These are phyloP conservation scores for Phytophthora rubi DNA, from an alignment of 352 stramenopile genomes.

Conservation along the genomic window DNA sequence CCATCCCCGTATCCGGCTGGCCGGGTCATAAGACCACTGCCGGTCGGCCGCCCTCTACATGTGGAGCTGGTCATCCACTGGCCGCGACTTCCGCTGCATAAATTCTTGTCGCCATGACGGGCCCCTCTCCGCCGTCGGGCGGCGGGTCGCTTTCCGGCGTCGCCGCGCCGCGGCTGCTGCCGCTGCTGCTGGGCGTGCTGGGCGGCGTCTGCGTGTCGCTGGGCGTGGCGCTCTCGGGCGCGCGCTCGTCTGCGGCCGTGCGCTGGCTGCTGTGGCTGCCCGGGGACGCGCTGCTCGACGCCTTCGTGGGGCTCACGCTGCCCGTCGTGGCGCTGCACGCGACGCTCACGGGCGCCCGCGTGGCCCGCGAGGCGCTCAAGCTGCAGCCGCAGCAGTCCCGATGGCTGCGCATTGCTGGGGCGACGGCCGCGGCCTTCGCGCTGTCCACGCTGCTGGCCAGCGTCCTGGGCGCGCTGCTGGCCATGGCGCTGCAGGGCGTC, in stretches of 20 bases:
- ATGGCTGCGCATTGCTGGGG: constrained; percentile 22
- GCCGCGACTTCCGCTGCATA: constrained; percentile 4
- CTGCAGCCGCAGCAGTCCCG: constrained; percentile 10
- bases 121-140: constrained; percentile 8
- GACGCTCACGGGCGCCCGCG: constrained; percentile 7
- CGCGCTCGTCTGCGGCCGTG: constrained; percentile 31
- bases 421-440: constrained; percentile 41
- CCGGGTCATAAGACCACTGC: background rate
- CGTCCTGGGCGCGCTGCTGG: constrained; percentile 53
- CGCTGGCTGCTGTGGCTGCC: constrained; percentile 47
- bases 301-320: constrained; percentile 25
- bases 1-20: background rate
- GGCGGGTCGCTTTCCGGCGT: constrained; percentile 20
- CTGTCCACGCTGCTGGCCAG: constrained; percentile 51
- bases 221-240: constrained; percentile 45
- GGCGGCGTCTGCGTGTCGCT: constrained; percentile 37
- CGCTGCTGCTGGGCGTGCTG: constrained; percentile 32
- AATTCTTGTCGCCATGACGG: constrained; percentile 30
- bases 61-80: constrained; percentile 3
- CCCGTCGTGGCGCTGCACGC: constrained; percentile 24
- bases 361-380: constrained; percentile 6
- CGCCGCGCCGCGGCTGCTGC: constrained; percentile 18
- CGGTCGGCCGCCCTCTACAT: constrained; percentile 21
- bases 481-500: constrained; percentile 42
- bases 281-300: constrained; percentile 21